These are phyloP conservation scores for Onygenales sp. DNA, from an alignment of 2,329 filamentous ascomycete genomes.

Conservation along the genomic window DNA sequence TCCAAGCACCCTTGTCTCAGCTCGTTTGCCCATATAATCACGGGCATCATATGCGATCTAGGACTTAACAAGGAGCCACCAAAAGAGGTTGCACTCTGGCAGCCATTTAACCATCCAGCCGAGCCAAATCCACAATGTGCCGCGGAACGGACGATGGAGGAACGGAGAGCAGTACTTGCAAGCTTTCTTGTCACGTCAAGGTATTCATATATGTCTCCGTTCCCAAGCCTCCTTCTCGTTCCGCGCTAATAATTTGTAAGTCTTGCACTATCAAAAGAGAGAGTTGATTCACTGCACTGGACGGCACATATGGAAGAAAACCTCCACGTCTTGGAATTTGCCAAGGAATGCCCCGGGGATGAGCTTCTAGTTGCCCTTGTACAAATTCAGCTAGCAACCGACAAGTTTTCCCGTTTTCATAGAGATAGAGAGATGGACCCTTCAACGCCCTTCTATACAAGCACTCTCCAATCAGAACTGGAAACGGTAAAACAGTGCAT, in stretches of 20 bases:
- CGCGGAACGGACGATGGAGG: conserved; percentile 36
- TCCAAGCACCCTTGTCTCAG: conserved; percentile 13
- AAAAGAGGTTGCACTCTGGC: neutral
- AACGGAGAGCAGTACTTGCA: conserved; percentile 40
- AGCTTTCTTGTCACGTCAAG: conserved; percentile 37
- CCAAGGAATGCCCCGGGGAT: neutral
- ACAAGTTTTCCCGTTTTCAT: neutral
- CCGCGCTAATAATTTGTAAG: conserved; percentile 15
- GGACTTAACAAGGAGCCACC: conserved; percentile 15
- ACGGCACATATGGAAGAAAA: conserved; percentile 4
- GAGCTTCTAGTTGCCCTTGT: neutral
- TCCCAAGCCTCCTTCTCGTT: neutral
- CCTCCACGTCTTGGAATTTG: neutral
- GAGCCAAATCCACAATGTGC: conserved; percentile 11
- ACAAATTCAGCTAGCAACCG: neutral
- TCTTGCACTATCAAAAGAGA: conserved; percentile 33
- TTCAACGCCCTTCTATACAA: neutral
- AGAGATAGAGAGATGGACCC: neutral
- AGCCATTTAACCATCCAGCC: conserved; percentile 3
- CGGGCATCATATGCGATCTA: conserved; percentile 16
- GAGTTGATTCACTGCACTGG: conserved; percentile 15
- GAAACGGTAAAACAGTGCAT: conserved; percentile 13
- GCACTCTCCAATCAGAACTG: conserved; percentile 14
- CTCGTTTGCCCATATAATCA: conserved; percentile 15
- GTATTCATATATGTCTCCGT: conserved; percentile 19